These are phyloP conservation scores for Cucurbitaria berberidis DNA, from an alignment of 2,329 filamentous ascomycete genomes.

Conservation along the genomic window DNA sequence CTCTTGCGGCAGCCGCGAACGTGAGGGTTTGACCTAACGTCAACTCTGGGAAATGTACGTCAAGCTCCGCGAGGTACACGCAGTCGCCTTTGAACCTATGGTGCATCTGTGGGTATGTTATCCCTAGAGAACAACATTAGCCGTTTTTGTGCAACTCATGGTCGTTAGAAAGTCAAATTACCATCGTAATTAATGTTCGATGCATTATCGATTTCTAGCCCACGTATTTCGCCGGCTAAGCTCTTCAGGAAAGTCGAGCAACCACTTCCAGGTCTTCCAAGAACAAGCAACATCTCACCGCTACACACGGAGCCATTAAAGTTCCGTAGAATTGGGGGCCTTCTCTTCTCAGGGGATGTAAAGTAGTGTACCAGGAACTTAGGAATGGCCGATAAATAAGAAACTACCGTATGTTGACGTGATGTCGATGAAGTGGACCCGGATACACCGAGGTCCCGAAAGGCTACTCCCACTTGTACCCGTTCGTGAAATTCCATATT, in stretches of 20 bases:
- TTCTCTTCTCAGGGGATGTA: too few relatives aligned
- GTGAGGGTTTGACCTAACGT: constrained; percentile 79
- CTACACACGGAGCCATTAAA: not conserved
- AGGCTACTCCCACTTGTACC: too few relatives aligned
- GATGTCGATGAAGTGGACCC: too few relatives aligned
- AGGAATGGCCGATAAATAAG: too few relatives aligned
- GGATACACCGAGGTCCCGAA: too few relatives aligned
- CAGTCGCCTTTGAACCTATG: constrained; percentile 75
- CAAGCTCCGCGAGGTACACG: constrained; percentile 81
- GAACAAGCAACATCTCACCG: constrained; percentile 52
- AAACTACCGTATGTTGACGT: too few relatives aligned
- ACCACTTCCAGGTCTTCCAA: constrained; percentile 57
- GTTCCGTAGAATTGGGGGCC: too few relatives aligned
- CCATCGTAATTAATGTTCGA: constrained; percentile 62
- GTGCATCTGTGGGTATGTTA: not conserved
- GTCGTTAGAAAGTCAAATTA: not conserved
- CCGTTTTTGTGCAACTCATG: not conserved
- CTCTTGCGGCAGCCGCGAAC: constrained; percentile 16
- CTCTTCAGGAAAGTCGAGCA: constrained; percentile 67
- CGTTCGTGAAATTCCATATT: too few relatives aligned
- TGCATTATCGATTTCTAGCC: not conserved
- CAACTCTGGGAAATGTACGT: constrained; percentile 78
- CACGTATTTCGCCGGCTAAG: constrained; percentile 37
- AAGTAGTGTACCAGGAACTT: too few relatives aligned
- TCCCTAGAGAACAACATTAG: not conserved